Evolutionary conservation across 768 basidiomycete genomes (phyloP).

Genomic region (Boletus eberwhitei): DNA sequence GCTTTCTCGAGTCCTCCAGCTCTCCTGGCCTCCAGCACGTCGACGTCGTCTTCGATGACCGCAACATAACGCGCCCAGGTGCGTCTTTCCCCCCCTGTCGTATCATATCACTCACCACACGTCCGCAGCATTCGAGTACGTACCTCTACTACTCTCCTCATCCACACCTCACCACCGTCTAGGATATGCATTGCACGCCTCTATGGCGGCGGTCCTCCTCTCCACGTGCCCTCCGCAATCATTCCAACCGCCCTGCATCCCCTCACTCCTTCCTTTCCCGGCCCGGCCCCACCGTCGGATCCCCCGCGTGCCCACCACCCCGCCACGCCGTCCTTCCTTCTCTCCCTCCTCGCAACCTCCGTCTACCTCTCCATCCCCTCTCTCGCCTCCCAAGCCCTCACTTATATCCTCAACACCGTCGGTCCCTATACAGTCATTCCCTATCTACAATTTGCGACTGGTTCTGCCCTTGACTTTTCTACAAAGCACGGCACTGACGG

Average conservation of each 20-base stretch:
- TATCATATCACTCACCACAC: not conserved
- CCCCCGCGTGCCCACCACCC: conserved; percentile 60
- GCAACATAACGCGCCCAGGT: conserved; percentile 87
- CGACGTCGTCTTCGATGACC: conserved; percentile 73
- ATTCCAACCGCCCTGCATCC: conserved; percentile 66
- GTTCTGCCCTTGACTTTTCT: conserved; percentile 52
- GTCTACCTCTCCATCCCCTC: conserved; percentile 82
- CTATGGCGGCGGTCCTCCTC: conserved; percentile 80
- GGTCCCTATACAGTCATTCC: conserved; percentile 73
- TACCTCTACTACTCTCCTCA: conserved; percentile 10
- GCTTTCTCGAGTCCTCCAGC: conserved; percentile 60
- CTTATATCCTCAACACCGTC: conserved; percentile 65
- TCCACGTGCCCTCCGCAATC: conserved; percentile 62
- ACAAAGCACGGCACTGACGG: conserved; percentile 48
- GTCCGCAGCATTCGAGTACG: conserved; percentile 82
- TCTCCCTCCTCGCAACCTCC: conserved; percentile 84
- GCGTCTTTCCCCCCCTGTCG: conserved; percentile 23
- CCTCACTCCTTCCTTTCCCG: conserved; percentile 63
- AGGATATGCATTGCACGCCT: conserved; percentile 85
- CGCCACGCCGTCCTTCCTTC: conserved; percentile 74
- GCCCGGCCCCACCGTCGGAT: conserved; percentile 20
- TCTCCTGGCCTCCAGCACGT: conserved; percentile 47
- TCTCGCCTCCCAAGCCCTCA: conserved; percentile 71
- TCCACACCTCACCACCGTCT: conserved; percentile 12
- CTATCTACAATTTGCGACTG: conserved; percentile 82